phyloP scores from a whole-genome alignment of 2,329 filamentous ascomycete genomes.

The Westerdykella sp. region DNA sequence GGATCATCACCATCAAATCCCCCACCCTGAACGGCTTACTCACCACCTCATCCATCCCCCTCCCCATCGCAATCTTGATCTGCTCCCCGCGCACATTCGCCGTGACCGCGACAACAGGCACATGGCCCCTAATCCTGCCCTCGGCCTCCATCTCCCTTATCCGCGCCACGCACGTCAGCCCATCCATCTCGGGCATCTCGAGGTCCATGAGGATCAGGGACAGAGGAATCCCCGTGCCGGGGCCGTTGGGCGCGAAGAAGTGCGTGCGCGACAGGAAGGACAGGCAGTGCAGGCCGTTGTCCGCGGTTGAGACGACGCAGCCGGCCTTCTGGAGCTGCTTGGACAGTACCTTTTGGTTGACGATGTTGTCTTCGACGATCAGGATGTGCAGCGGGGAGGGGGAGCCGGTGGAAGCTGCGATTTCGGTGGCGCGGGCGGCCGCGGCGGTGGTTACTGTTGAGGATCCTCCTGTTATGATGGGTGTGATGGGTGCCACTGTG shows the following conservation, averaged over 20 bases:
- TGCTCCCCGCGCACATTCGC: conserved; percentile 34
- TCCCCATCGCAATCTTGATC: conserved; percentile 22
- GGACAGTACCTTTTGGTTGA: conserved; percentile 32
- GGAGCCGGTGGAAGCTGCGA: background rate
- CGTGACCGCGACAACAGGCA: conserved; percentile 34
- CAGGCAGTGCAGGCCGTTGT: conserved; percentile 31
- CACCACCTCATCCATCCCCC: conserved; percentile 34
- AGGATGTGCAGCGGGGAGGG: conserved; percentile 18
- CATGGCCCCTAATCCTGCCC: conserved; percentile 17
- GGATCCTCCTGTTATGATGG: no score
- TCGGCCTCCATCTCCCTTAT: conserved; percentile 27
- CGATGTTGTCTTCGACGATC: conserved; percentile 34
- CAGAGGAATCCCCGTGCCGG: conserved; percentile 10
- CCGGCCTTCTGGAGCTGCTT: conserved; percentile 30
- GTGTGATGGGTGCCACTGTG: no score
- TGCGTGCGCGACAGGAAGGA: conserved; percentile 16
- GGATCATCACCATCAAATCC: conserved; percentile 26
- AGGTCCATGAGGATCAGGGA: conserved; percentile 33
- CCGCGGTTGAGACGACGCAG: conserved; percentile 23
- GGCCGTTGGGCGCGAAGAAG: conserved; percentile 8
- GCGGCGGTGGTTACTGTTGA: conserved; percentile 1
- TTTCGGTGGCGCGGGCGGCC: conserved; percentile 4
- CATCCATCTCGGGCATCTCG: conserved; percentile 38
- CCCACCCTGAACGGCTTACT: conserved; percentile 31
- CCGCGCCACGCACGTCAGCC: conserved; percentile 26